Percentiles rank a stretch among this genome's conserved stretches.
Conservation (phyloP, 2,329 filamentous ascomycete species). For the Fusarium sp. region DNA sequence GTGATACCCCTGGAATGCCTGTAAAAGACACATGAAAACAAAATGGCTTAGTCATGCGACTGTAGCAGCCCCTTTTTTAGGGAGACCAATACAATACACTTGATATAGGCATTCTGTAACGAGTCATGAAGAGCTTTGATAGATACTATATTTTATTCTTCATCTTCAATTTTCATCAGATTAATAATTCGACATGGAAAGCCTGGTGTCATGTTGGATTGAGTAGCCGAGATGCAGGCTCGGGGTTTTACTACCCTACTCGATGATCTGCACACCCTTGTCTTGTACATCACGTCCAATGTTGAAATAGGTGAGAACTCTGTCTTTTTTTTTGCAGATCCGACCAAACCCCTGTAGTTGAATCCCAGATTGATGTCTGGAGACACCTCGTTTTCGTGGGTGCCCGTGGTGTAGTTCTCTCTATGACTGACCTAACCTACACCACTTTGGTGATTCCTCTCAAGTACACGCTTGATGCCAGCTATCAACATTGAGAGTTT, state of each 20-base stretch:
- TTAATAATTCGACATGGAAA: too few species aligned
- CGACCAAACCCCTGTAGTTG: neutral
- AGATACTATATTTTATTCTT: neutral
- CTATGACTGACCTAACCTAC: neutral
- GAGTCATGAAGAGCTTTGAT: constrained; percentile 1
- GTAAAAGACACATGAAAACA: constrained; percentile 37
- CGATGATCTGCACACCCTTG: constrained; percentile 23
- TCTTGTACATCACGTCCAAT: constrained; percentile 1
- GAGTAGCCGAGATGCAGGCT: neutral
- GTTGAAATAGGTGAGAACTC: constrained; percentile 27
- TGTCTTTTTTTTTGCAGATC: neutral
- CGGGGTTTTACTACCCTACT: neutral
- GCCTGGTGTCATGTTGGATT: neutral
- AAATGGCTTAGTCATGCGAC: constrained; percentile 41
- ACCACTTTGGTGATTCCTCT: neutral
- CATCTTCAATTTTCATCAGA: neutral
- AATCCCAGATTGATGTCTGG: neutral
- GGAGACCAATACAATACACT: constrained; percentile 1
- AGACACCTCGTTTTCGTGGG: neutral
- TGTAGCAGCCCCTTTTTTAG: constrained; percentile 26
- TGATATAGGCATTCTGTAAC: neutral
- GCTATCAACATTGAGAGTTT: neutral
- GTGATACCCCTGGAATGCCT: constrained; percentile 19
- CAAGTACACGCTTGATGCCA: neutral
- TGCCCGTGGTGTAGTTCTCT: neutral